Evolutionary conservation across 2,329 filamentous ascomycete genomes (phyloP).

Genomic region (Berkeleyomyces rouxiae): DNA sequence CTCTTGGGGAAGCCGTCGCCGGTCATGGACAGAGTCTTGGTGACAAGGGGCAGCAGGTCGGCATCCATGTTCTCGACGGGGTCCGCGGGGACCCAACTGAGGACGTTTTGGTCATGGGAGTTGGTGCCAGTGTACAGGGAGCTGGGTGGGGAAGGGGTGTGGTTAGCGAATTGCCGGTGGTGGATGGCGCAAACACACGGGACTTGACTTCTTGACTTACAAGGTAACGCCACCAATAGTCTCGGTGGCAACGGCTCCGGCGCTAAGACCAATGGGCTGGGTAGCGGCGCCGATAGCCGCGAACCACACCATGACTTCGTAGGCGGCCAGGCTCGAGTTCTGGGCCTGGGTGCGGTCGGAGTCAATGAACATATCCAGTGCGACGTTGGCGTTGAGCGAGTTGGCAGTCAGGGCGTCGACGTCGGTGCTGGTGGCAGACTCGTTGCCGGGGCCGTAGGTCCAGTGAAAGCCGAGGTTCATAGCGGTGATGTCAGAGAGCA

Average conservation of each 20-base stretch:
- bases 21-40: slow-evolving; percentile 21
- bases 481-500: slow-evolving; percentile 23
- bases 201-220: slow-evolving; percentile 22
- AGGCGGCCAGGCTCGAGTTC: slow-evolving; percentile 26
- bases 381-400: slow-evolving; percentile 37
- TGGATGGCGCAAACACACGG: neutral
- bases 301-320: slow-evolving; percentile 43
- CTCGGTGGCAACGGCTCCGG: slow-evolving; percentile 21
- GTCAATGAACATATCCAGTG: slow-evolving; percentile 42
- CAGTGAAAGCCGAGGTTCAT: slow-evolving; percentile 32
- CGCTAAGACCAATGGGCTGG: slow-evolving; percentile 29
- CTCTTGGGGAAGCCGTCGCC: slow-evolving; percentile 23
- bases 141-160: slow-evolving; percentile 18
- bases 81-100: slow-evolving; percentile 30
- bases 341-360: slow-evolving; percentile 24
- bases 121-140: slow-evolving; percentile 28
- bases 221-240: slow-evolving; percentile 27
- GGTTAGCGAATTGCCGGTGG: neutral
- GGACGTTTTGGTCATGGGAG: slow-evolving; percentile 26
- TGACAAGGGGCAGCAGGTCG: slow-evolving; percentile 30
- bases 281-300: slow-evolving; percentile 29
- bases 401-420: slow-evolving; percentile 20
- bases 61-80: slow-evolving; percentile 27
- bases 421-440: slow-evolving; percentile 22
- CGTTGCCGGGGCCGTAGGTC: slow-evolving; percentile 32